These are phyloP conservation scores for Blastocystis sp. DNA, from an alignment of 352 stramenopile species.

Conservation along the genomic window DNA sequence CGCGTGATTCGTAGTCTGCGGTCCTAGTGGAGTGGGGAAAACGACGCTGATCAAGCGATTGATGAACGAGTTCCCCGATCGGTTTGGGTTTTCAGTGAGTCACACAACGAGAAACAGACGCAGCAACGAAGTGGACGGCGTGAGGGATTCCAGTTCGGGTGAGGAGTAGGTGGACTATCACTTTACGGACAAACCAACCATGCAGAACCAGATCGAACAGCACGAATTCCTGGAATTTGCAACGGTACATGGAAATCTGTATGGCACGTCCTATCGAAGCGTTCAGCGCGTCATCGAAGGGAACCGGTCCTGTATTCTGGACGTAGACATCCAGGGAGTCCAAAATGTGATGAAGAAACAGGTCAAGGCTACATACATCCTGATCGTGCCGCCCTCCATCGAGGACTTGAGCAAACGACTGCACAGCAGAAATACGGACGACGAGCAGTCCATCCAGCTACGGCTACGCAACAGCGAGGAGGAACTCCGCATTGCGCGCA, in stretches of 20 bases:
- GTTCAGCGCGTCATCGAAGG: constrained; percentile 82
- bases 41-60: constrained; percentile 87
- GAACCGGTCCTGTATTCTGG: constrained; percentile 87
- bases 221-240: constrained; percentile 86
- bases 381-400: constrained; percentile 86
- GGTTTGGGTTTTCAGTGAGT: constrained; percentile 87
- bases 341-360: constrained; percentile 79
- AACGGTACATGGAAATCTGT: constrained; percentile 87
- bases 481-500: constrained; percentile 81
- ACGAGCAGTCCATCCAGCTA: constrained; percentile 84
- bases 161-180: constrained; percentile 82
- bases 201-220: constrained; percentile 82
- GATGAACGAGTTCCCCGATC: constrained; percentile 81
- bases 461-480: constrained; percentile 83
- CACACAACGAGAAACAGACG: constrained; percentile 83
- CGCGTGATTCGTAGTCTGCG: constrained; percentile 81
- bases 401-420: constrained; percentile 86
- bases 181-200: constrained; percentile 82
- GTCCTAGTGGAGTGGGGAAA: constrained; percentile 88
- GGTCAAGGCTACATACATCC: constrained; percentile 82
- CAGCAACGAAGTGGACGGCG: constrained; percentile 45
- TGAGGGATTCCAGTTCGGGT: neutral
- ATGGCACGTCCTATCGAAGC: constrained; percentile 84
- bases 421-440: constrained; percentile 83
- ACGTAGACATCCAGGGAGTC: constrained; percentile 89